phyloP scores from a whole-genome alignment of 1,139 yeast genomes.

The Yamadazyma songkhlaensis region DNA sequence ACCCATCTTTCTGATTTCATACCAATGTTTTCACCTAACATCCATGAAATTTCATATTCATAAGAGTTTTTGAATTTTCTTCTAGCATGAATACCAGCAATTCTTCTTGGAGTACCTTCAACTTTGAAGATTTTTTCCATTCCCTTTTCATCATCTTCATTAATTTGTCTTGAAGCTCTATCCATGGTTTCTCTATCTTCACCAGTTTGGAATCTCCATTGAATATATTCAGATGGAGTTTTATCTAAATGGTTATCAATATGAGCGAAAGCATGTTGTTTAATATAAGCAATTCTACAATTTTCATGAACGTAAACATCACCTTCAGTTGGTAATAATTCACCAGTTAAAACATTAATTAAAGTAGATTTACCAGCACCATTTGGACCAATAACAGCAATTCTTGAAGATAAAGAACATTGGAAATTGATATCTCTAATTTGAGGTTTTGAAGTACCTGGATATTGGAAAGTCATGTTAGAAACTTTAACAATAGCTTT shows the following conservation, averaged over 20 bases:
- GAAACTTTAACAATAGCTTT: slow-evolving; percentile 98
- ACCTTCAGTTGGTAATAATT: slow-evolving; percentile 95
- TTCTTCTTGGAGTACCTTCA: slow-evolving; percentile 98
- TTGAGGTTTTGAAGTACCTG: slow-evolving; percentile 97
- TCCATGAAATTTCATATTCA: slow-evolving; percentile 98
- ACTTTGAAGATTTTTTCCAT: slow-evolving; percentile 99
- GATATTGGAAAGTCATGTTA: slow-evolving; percentile 97
- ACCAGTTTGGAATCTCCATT: slow-evolving; percentile 99
- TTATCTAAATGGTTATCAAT: slow-evolving; percentile 97
- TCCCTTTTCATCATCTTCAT: slow-evolving; percentile 94
- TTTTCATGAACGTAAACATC: slow-evolving; percentile 99
- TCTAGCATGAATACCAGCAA: slow-evolving; percentile 92
- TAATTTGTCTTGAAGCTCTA: slow-evolving; percentile 98
- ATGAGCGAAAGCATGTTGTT: slow-evolving; percentile 99
- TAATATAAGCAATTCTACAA: slow-evolving; percentile 99
- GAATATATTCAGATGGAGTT: slow-evolving; percentile 99
- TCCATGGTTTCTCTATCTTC: slow-evolving; percentile 99
- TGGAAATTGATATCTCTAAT: slow-evolving; percentile 89
- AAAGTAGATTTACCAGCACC: slow-evolving; percentile 99
- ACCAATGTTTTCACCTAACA: slow-evolving; percentile 96
- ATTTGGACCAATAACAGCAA: slow-evolving; percentile 99
- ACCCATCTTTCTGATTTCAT: slow-evolving; percentile 99
- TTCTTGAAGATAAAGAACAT: slow-evolving; percentile 98
- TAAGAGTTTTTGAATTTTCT: slow-evolving; percentile 99
- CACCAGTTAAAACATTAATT: slow-evolving; percentile 98